Percentiles rank a stretch among this genome's conserved stretches.
Conservation (phyloP, 495 filamentous ascomycete genomes). For the Collariella sp. region DNA sequence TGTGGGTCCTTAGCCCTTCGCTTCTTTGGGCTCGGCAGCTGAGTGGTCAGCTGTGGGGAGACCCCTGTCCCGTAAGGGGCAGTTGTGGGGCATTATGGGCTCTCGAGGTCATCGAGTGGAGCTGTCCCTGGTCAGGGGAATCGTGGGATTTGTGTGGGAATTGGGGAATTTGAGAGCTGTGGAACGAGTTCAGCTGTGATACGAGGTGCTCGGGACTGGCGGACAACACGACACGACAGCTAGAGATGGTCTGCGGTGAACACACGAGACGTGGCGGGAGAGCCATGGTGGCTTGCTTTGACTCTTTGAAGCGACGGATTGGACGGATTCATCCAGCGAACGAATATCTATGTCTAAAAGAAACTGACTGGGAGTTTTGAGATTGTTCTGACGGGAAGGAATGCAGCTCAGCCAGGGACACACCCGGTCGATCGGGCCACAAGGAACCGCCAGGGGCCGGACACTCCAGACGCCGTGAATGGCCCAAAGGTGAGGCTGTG, state of each 20-base stretch:
- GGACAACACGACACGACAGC: not conserved
- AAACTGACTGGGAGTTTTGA: too few species aligned
- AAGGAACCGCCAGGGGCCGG: not conserved
- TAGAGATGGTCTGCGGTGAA: too few species aligned
- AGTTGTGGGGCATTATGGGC: not conserved
- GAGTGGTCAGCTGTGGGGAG: not conserved
- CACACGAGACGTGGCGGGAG: too few species aligned
- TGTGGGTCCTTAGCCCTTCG: not conserved
- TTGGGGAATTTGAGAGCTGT: not conserved
- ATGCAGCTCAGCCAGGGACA: not conserved
- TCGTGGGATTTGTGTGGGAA: too few species aligned
- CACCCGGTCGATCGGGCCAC: not conserved
- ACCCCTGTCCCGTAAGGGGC: not conserved
- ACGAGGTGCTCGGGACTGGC: not conserved
- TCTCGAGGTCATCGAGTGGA: not conserved
- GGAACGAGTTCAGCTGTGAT: not conserved
- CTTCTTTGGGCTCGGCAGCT: not conserved
- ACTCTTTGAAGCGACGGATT: too few species aligned
- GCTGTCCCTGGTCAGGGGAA: not conserved
- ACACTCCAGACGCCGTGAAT: not conserved
- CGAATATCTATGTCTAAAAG: too few species aligned
- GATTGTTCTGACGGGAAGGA: too few species aligned
- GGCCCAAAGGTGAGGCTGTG: conserved; percentile 2
- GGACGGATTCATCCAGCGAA: too few species aligned
- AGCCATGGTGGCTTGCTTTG: too few species aligned